These are phyloP conservation scores for Rhypophila decipiens DNA, from an alignment of 495 filamentous ascomycete genomes.

Conservation along the genomic window DNA sequence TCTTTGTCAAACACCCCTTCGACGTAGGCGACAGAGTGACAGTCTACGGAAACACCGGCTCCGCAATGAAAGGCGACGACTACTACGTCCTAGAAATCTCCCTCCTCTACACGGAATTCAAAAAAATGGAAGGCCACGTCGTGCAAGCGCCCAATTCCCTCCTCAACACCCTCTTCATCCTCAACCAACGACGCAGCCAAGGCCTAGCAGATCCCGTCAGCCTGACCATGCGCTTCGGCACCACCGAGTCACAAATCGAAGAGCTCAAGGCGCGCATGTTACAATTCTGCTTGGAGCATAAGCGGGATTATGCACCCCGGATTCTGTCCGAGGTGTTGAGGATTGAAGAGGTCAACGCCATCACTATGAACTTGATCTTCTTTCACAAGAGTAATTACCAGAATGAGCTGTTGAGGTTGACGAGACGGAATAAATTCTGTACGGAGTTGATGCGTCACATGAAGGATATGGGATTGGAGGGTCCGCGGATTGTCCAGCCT, in stretches of 20 bases:
- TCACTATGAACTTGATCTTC: slow-evolving; percentile 92
- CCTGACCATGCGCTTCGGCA: slow-evolving; percentile 82
- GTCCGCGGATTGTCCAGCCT: slow-evolving; percentile 69
- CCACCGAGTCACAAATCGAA: slow-evolving; percentile 79
- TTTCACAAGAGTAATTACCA: slow-evolving; percentile 93
- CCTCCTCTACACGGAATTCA: slow-evolving; percentile 94
- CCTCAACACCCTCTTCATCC: slow-evolving; percentile 86
- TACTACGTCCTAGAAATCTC: slow-evolving; percentile 95
- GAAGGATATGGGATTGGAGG: slow-evolving; percentile 79
- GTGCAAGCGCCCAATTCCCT: slow-evolving; percentile 95
- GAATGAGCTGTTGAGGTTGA: slow-evolving; percentile 85
- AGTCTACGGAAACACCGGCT: slow-evolving; percentile 84
- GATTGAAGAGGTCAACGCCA: slow-evolving; percentile 48
- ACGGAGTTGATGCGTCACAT: slow-evolving; percentile 87
- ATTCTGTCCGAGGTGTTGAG: slow-evolving; percentile 83
- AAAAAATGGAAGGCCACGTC: slow-evolving; percentile 94
- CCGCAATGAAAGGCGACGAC: slow-evolving; percentile 70
- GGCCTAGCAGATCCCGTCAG: slow-evolving; percentile 82
- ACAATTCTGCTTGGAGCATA: slow-evolving; percentile 77
- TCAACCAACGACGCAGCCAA: slow-evolving; percentile 88
- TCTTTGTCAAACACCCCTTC: slow-evolving; percentile 97
- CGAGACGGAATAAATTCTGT: slow-evolving; percentile 90
- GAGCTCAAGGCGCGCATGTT: slow-evolving; percentile 75
- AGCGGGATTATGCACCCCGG: slow-evolving; percentile 84
- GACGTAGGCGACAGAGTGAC: slow-evolving; percentile 93